phyloP scores from a whole-genome alignment of 2,329 filamentous ascomycete genomes.

The Colletotrichum sp. region DNA sequence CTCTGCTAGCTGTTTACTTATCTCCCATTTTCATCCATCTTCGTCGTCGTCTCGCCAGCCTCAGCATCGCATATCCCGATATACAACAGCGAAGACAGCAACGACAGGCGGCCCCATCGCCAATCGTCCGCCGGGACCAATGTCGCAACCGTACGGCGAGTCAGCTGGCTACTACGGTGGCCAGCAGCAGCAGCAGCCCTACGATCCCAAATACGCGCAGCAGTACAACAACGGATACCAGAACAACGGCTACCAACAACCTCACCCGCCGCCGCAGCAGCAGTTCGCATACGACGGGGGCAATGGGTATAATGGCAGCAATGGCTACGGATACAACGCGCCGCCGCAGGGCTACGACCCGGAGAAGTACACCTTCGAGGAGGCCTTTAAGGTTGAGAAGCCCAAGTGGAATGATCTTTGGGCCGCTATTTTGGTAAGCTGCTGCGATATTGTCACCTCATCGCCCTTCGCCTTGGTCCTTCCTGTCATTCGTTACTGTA shows the following conservation, averaged over 20 bases:
- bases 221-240: slow-evolving; percentile 27
- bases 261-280: slow-evolving; percentile 24
- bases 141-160: slow-evolving; percentile 20
- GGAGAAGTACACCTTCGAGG: slow-evolving; percentile 70
- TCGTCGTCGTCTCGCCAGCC: not conserved
- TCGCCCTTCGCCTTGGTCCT: not conserved
- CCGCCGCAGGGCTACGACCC: slow-evolving; percentile 38
- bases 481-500: too few relatives aligned
- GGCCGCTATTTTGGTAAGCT: slow-evolving; percentile 77
- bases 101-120: not conserved
- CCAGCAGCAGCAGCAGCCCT: slow-evolving; percentile 23
- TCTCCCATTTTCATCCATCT: not conserved
- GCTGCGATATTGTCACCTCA: not conserved
- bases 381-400: slow-evolving; percentile 80
- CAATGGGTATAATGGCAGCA: slow-evolving; percentile 21
- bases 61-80: not conserved
- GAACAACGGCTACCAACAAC: slow-evolving; percentile 28
- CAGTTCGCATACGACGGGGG: slow-evolving; percentile 3
- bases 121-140: not conserved
- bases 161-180: slow-evolving; percentile 20
- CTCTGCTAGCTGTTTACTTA: not conserved
- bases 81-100: not conserved
- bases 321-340: slow-evolving; percentile 37
- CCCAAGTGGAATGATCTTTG: slow-evolving; percentile 93
- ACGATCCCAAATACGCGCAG: slow-evolving; percentile 33